phyloP scores from a whole-genome alignment of 2,329 filamentous ascomycete genomes.

The Xylariaceae sp. region DNA sequence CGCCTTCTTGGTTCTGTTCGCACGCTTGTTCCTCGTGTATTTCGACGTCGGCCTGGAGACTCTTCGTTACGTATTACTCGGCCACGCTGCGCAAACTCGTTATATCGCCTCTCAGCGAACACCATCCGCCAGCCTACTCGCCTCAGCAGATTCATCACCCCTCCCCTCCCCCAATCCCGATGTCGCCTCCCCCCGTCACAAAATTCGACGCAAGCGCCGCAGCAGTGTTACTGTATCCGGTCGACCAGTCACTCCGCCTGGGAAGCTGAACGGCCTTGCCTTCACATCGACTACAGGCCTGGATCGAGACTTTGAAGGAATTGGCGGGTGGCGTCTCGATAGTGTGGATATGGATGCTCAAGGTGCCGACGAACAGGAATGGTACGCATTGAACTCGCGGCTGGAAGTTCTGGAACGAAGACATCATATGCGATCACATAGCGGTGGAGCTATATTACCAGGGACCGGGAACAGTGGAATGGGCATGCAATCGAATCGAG shows the following conservation, averaged over 20 bases:
- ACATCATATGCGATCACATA: constrained; percentile 27
- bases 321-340: constrained; percentile 52
- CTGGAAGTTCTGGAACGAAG: constrained; percentile 24
- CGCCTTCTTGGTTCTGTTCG: constrained; percentile 56
- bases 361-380: constrained; percentile 35
- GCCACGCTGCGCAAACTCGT: constrained; percentile 29
- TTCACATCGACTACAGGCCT: constrained; percentile 45
- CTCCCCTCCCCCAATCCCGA: constrained; percentile 14
- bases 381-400: constrained; percentile 28
- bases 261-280: constrained; percentile 27
- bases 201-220: constrained; percentile 16
- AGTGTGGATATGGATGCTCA: constrained; percentile 14
- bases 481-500: constrained; percentile 13
- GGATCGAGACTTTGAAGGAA: constrained; percentile 54
- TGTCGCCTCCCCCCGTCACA: constrained; percentile 4
- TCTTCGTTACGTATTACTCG: constrained; percentile 50
- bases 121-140: constrained; percentile 9
- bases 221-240: constrained; percentile 17
- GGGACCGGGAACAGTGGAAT: constrained; percentile 15
- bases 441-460: constrained; percentile 20
- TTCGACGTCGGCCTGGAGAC: constrained; percentile 57
- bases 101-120: constrained; percentile 21
- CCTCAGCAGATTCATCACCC: constrained; percentile 14
- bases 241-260: constrained; percentile 18
- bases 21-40: constrained; percentile 59